phyloP scores from a whole-genome alignment of 345 rosid genomes.

The Salix purpurea region DNA sequence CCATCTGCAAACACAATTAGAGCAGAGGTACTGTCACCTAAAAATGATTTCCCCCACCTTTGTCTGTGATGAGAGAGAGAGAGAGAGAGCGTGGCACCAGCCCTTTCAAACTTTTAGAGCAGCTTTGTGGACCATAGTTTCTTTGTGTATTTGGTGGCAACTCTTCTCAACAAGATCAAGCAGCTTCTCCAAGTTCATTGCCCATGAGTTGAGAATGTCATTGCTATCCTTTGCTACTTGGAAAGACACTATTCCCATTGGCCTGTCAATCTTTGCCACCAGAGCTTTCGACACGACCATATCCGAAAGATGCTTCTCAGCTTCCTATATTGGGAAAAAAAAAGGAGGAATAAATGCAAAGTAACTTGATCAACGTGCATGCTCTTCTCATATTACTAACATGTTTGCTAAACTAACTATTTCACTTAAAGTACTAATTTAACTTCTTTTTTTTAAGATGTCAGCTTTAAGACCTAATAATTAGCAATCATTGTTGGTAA shows the following conservation, averaged over 20 bases:
- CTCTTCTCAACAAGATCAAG: slow-evolving; percentile 95
- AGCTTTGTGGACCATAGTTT: slow-evolving; percentile 89
- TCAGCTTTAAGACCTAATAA: not conserved
- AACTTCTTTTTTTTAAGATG: not conserved
- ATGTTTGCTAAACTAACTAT: not conserved
- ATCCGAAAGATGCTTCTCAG: slow-evolving; percentile 95
- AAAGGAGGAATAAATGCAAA: not conserved
- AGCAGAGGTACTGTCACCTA: not conserved
- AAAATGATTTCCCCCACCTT: not conserved
- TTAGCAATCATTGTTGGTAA: not conserved
- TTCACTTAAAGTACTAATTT: not conserved
- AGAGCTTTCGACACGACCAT: slow-evolving; percentile 97
- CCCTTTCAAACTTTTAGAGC: slow-evolving; percentile 55
- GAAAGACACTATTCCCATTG: slow-evolving; percentile 71
- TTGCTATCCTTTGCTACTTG: slow-evolving; percentile 76
- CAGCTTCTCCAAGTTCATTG: slow-evolving; percentile 86
- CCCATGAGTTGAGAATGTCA: slow-evolving; percentile 90
- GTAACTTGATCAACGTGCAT: not conserved
- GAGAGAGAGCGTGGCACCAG: slow-evolving; percentile 16
- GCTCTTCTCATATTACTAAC: not conserved
- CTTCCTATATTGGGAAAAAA: slow-evolving; percentile 47
- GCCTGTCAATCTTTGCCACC: slow-evolving; percentile 92
- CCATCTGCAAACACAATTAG: slow-evolving; percentile 2
- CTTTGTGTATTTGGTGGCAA: slow-evolving; percentile 94
- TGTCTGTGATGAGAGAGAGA: not conserved